Evolutionary conservation across 495 filamentous ascomycete species (phyloP), one percentile per base, ranked within the genome.

Genomic region (Amniculicola lignicola): DNA sequence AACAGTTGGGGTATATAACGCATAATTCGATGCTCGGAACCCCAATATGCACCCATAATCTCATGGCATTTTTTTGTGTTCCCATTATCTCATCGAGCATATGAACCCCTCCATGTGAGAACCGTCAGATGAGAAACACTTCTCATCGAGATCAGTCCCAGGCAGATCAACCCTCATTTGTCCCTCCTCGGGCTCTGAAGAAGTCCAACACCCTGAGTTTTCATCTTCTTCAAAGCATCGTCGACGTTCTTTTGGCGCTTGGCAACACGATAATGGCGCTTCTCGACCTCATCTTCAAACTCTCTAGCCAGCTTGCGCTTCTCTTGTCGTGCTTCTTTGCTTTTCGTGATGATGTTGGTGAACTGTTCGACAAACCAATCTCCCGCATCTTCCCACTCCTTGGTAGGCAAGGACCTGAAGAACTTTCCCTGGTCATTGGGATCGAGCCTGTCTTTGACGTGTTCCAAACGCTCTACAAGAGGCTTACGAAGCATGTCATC

Each of bases 341-440:
- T 21, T 29, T 10, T 6, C 15, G 18, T 24, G 41, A 19, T 4
- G 12, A 31, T 39, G 21, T 23, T 48, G 41, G 12, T 24, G 29
- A 23, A 39, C 23, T 78, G 79, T 2, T 82, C 80, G 12, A 92
- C 71, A 35, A 96, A 81, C 75, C 86, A 83, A 56, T 96, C 88
- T 6, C 90, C 90, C 12, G 84, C 81, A 41, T 85, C 77, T 66
- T 96, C 90, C 86, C 90, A 93, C 66, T 92, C 85, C 22, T 79
- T 73, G 19, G 88, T 76, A 2, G 79, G 64, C 64, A 95, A 72
- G 4, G 76, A 77, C 9, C 76, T 70, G 57, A 90, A 83, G 67
- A 89, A 88, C 1, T 73, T 68, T 41, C 72, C 72, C 52, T 88
- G 85, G 15, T 79, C 75, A 16, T 73, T 27, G 35, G 43, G 64